Evolutionary conservation across 768 basidiomycete genomes (phyloP), one percentile per base, ranked within the genome.

Genomic region (Galerina sulciceps): DNA sequence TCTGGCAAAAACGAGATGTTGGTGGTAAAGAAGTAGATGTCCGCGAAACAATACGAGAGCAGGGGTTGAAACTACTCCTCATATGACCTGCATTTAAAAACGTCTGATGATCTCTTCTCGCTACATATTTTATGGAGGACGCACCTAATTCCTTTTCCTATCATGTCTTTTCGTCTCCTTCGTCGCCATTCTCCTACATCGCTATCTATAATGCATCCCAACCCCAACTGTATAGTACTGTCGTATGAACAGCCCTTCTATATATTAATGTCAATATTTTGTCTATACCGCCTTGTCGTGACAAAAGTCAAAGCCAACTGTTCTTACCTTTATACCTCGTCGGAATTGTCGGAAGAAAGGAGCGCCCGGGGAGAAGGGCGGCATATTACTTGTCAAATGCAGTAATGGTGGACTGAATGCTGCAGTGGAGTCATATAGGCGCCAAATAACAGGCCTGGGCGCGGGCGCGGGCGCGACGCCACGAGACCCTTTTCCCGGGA

Each of bases 1-100:
- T 88, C 8, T 90, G 88, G 89, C 86, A 87, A 59, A 83, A 82
- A 59, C 80, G 88, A 41, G 87, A 89, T 65, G 78, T 78, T 43
- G 73, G 78, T 57, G 80, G 82, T 31, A 78, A 75, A 38, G 71
- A 78, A 15, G 79, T 85, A 50, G 86, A 89, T 71, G 79, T 90
- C 76, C 81, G 86, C 37, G 84, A 89, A 51, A 81, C 82, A 26
- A 77, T 85, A 73, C 75, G 73, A 63, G 84, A 85, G 61, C 73
- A 78, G 48, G 75, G 76, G 34, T 67, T 80, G 54, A 80, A 80
- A 60, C 66, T 86, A 53, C 75, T 87, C 57, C 72, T 87, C 53
- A 74, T 85, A 60, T 87, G 68, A 23, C 59, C 58, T 55, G 51
- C 40, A 51, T 37, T 38, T 44, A 43, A 55, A 37, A 26, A 17